These are phyloP conservation scores for Fistulinella prunicolor DNA, from an alignment of 768 basidiomycete species.

Conservation along the genomic window DNA sequence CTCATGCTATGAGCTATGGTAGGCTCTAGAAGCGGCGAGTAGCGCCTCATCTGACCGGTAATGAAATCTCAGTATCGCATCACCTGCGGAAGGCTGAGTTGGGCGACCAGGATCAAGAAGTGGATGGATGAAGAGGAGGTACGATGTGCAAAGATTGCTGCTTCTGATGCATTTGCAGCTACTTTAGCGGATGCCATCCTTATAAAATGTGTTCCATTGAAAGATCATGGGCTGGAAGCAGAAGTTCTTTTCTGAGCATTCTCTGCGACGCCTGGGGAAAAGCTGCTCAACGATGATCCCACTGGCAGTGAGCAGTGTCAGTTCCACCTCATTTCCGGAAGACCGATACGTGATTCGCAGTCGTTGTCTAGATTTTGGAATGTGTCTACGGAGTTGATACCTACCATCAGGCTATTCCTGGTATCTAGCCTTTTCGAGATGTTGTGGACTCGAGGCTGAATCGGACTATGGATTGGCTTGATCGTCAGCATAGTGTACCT, in stretches of 20 bases:
- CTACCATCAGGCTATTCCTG: too few species aligned
- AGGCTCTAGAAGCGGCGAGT: constrained; percentile 20
- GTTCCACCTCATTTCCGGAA: not conserved
- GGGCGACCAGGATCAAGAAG: constrained; percentile 17
- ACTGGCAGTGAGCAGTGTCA: constrained; percentile 28
- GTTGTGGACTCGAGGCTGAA: too few species aligned
- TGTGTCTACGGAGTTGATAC: too few species aligned
- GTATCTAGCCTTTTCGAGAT: too few species aligned
- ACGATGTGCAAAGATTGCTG: constrained; percentile 17
- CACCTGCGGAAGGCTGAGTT: not conserved
- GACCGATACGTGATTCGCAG: constrained; percentile 24
- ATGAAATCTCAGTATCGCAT: constrained; percentile 3
- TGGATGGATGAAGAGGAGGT: constrained; percentile 20
- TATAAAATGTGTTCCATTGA: constrained; percentile 4
- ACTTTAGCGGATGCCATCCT: constrained; percentile 15
- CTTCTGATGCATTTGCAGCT: constrained; percentile 12
- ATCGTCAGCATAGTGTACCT: too few species aligned
- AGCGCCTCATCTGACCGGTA: constrained; percentile 26
- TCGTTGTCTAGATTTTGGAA: constrained; percentile 38
- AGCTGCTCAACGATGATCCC: constrained; percentile 58
- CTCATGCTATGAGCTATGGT: constrained; percentile 19
- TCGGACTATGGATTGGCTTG: too few species aligned
- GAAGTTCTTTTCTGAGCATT: constrained; percentile 40
- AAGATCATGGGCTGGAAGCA: constrained; percentile 12
- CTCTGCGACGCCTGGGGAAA: constrained; percentile 46